Conservation (phyloP, 2,329 filamentous ascomycete species). For the Bertia moriformis region DNA sequence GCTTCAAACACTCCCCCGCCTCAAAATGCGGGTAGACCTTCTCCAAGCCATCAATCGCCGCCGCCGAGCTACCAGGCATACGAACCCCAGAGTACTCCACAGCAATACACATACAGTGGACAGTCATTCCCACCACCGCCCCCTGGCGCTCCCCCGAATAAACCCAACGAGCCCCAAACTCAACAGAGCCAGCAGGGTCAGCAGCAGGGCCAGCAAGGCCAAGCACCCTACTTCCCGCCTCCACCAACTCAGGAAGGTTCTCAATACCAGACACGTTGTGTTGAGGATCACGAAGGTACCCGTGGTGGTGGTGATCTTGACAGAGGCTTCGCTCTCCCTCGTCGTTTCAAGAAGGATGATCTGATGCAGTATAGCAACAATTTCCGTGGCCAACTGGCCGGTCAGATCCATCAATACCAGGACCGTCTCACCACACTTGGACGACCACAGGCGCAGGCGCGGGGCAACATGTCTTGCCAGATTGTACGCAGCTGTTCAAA, state of each 20-base stretch:
- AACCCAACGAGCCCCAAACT: not conserved
- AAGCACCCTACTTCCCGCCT: slow-evolving; percentile 23
- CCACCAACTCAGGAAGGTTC: slow-evolving; percentile 16
- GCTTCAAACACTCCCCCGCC: no score
- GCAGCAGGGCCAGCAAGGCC: slow-evolving; percentile 9
- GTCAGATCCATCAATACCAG: slow-evolving; percentile 26
- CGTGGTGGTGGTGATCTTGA: not conserved
- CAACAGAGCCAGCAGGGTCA: not conserved
- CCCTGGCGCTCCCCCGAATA: slow-evolving; percentile 13
- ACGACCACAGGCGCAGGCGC: slow-evolving; percentile 2
- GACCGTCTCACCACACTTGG: slow-evolving; percentile 13
- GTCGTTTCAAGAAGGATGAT: slow-evolving; percentile 9
- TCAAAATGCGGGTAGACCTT: no score
- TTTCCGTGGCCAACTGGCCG: slow-evolving; percentile 21
- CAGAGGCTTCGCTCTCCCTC: not conserved
- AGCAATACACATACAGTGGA: slow-evolving; percentile 7
- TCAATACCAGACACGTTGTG: slow-evolving; percentile 12
- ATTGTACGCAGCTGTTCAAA: slow-evolving; percentile 21
- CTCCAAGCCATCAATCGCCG: no score
- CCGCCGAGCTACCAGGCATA: no score
- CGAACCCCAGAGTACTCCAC: slow-evolving; percentile 7
- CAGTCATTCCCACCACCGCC: slow-evolving; percentile 21
- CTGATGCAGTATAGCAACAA: slow-evolving; percentile 18
- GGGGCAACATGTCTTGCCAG: slow-evolving; percentile 3
- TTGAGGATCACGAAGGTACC: slow-evolving; percentile 5